phyloP scores from a whole-genome alignment of 1,139 yeast genomes.

The Suhomyces bokatorum region DNA sequence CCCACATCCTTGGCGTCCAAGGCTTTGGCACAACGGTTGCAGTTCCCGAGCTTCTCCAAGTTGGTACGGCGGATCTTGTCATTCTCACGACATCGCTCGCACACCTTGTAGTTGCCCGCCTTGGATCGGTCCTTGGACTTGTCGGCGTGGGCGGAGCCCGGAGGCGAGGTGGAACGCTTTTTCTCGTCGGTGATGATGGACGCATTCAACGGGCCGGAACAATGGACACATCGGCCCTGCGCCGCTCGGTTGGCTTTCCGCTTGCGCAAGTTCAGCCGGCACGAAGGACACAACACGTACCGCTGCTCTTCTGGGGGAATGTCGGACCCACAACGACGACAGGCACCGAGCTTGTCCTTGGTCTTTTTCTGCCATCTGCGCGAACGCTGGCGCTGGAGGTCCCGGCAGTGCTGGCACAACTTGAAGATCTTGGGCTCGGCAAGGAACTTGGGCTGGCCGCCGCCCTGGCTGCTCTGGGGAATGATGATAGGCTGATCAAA shows the following conservation, averaged over 20 bases:
- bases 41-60: constrained; percentile 57
- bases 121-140: constrained; percentile 22
- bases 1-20: constrained; percentile 47
- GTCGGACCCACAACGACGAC: constrained; percentile 60
- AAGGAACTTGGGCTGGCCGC: constrained; percentile 27
- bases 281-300: constrained; percentile 59
- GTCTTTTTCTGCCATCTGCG: constrained; percentile 66
- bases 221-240: constrained; percentile 66
- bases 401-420: constrained; percentile 64
- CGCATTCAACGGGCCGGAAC: constrained; percentile 59
- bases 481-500: constrained; percentile 49
- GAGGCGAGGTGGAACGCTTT: constrained; percentile 8
- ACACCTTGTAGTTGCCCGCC: constrained; percentile 53
- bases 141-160: constrained; percentile 6
- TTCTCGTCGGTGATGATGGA: constrained; percentile 34
- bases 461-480: constrained; percentile 30
- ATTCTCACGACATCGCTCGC: constrained; percentile 61
- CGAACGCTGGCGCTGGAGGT: constrained; percentile 59
- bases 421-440: constrained; percentile 53
- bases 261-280: constrained; percentile 54
- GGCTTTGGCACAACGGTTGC: constrained; percentile 60
- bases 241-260: constrained; percentile 60
- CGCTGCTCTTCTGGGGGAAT: constrained; percentile 52
- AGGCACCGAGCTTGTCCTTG: constrained; percentile 59
- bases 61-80: constrained; percentile 58